Evolutionary conservation across 2,329 filamentous ascomycete species (phyloP).

Genomic region (Sordariomycetes sp.): DNA sequence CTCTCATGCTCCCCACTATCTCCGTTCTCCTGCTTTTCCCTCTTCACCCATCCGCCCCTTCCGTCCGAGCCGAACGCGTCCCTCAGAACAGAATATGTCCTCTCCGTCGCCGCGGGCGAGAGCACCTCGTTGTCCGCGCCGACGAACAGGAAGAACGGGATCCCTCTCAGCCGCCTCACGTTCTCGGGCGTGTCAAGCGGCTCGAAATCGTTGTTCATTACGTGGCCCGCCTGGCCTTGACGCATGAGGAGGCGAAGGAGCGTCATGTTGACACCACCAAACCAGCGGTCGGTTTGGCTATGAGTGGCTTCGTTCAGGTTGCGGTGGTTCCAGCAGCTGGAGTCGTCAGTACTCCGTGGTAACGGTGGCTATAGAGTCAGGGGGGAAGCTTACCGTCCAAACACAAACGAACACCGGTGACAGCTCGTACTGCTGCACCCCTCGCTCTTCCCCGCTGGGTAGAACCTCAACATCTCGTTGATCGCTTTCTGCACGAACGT

Average conservation of each 20-base stretch:
- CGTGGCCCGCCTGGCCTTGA: constrained; percentile 38
- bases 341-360: background rate
- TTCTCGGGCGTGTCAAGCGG: constrained; percentile 38
- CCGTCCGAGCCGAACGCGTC: constrained; percentile 31
- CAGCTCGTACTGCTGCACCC: constrained; percentile 52
- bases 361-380: background rate
- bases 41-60: background rate
- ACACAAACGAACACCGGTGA: constrained; percentile 48
- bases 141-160: constrained; percentile 46
- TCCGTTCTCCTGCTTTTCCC: background rate
- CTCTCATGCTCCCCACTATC: background rate
- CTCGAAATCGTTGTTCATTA: constrained; percentile 38
- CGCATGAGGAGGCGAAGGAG: constrained; percentile 44
- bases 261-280: constrained; percentile 52
- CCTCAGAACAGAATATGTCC: constrained; percentile 40
- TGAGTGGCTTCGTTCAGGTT: constrained; percentile 59
- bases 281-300: constrained; percentile 47
- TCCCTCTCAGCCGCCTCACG: constrained; percentile 33
- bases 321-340: constrained; percentile 46
- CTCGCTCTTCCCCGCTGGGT: constrained; percentile 42
- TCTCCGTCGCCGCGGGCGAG: constrained; percentile 39
- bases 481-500: constrained; percentile 35
- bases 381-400: constrained; percentile 32
- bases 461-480: constrained; percentile 47
- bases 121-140: constrained; percentile 47